Base-by-base conservation (phyloP, 371 early-diverging fungal genomes). In the Conidiobolus incongruus region DNA sequence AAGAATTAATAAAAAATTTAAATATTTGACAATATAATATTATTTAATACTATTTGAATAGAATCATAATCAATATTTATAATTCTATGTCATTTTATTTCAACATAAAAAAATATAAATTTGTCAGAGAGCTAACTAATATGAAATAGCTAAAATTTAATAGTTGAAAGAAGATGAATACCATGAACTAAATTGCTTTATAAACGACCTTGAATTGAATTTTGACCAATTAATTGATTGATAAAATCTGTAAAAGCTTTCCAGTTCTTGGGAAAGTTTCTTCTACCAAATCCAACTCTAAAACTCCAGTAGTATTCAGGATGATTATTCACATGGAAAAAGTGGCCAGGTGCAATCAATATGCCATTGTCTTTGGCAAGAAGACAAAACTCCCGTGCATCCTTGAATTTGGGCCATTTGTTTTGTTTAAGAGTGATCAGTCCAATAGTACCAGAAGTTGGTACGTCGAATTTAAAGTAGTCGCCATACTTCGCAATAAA, bases 231-330 rank as follows among this genome's bases (percentile, higher is more conserved):
- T 22, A 11, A 16, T 37, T 19, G 2, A 20, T 37, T 19, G 10
- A 37, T 37, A 37, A 15, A 26, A 26, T 26, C 26, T 26, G 26
- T 26, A 8, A 26, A 26, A 26, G 26, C 26, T 7, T 7, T n/a
- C n/a, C 16, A 24, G 8, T 13, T 21, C 8, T 11, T 24, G 3
- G n/a, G 13, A 24, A 38, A 38, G 15, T 26, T 38, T 4, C 7
- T 6, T 24, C 39, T 22, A n/a, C 39, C 39, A 38, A 24, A 38
- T 2, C 39, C 39, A 2, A 38, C n/a, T 38, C 39, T 38, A 38
- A 38, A 5, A 21, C 11, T 21, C 7, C 21, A 12, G 13, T 38
- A 12, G n/a, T 38, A 38, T 4, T n/a, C 7, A 13, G 16, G 11
- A 5, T 17, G 21, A 5, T 38, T 26, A 4, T 17, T 24, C 12